These are phyloP conservation scores for Colletotrichum tofieldiae DNA, from an alignment of 2,329 filamentous ascomycete species.

Conservation along the genomic window DNA sequence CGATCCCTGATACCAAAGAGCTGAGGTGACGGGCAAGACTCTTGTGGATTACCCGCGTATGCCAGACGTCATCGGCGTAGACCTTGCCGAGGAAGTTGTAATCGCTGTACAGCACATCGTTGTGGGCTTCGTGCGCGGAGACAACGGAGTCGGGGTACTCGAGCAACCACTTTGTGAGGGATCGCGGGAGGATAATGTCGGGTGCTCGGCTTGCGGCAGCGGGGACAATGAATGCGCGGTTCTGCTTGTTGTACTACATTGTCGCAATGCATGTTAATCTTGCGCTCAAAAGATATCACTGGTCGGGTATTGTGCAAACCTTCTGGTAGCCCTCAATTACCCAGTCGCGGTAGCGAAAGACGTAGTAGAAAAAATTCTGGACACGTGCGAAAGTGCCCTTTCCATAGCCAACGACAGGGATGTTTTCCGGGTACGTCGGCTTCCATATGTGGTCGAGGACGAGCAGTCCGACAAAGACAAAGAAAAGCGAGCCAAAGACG, in stretches of 20 bases:
- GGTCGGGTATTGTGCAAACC: slow-evolving; percentile 45
- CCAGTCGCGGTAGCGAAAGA: slow-evolving; percentile 57
- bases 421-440: slow-evolving; percentile 56
- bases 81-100: slow-evolving; percentile 61
- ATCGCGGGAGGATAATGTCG: slow-evolving; percentile 62
- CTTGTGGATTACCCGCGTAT: slow-evolving; percentile 60
- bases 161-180: slow-evolving; percentile 63
- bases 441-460: slow-evolving; percentile 57
- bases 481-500: slow-evolving; percentile 47
- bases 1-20: slow-evolving; percentile 57
- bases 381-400: slow-evolving; percentile 55
- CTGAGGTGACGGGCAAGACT: slow-evolving; percentile 59
- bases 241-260: slow-evolving; percentile 58
- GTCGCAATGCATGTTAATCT: background rate
- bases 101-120: slow-evolving; percentile 54
- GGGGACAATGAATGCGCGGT: slow-evolving; percentile 59
- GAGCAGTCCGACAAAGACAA: slow-evolving; percentile 57
- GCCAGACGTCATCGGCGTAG: slow-evolving; percentile 56
- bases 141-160: slow-evolving; percentile 62
- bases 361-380: slow-evolving; percentile 58
- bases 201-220: slow-evolving; percentile 57
- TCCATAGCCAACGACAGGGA: slow-evolving; percentile 60
- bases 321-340: slow-evolving; percentile 60
- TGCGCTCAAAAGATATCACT: background rate
- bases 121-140: slow-evolving; percentile 59